These are phyloP conservation scores for Apostasia ramifera DNA, from an alignment of 106 monocot genomes.

Conservation along the genomic window DNA sequence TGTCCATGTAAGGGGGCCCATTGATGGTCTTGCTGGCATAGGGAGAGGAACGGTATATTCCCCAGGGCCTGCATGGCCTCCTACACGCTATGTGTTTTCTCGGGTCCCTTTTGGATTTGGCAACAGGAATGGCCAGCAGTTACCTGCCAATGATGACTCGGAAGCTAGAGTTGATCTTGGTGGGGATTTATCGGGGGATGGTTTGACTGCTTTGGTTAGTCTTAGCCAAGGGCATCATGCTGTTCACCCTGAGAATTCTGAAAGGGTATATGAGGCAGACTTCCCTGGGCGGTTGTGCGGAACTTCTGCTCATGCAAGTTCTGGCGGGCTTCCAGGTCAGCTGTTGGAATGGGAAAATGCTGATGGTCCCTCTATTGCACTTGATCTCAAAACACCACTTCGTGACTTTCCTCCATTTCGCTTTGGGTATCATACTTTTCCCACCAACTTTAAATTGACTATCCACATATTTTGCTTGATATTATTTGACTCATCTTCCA, in stretches of 20 bases:
- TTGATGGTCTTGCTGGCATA: slow-evolving; percentile 96
- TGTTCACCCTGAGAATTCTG: slow-evolving; percentile 47
- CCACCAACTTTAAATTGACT: neutral
- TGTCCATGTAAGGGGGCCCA: slow-evolving; percentile 70
- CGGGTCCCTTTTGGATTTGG: slow-evolving; percentile 81
- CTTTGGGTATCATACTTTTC: slow-evolving; percentile 57
- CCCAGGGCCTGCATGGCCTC: slow-evolving; percentile 69
- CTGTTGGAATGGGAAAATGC: slow-evolving; percentile 72
- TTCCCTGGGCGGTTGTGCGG: slow-evolving; percentile 26
- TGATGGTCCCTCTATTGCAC: slow-evolving; percentile 63
- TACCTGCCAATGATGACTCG: slow-evolving; percentile 70
- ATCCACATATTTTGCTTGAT: no score
- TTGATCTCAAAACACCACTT: slow-evolving; percentile 89
- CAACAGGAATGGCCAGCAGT: slow-evolving; percentile 73
- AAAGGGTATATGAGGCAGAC: slow-evolving; percentile 46
- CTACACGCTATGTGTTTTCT: slow-evolving; percentile 91
- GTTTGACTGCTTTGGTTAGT: slow-evolving; percentile 86
- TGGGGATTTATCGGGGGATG: slow-evolving; percentile 80
- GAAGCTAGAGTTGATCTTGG: slow-evolving; percentile 68
- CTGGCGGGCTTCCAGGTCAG: slow-evolving; percentile 50
- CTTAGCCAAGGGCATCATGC: slow-evolving; percentile 59
- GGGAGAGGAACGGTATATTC: slow-evolving; percentile 78
- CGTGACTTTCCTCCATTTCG: slow-evolving; percentile 87
- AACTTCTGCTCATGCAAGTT: slow-evolving; percentile 23
- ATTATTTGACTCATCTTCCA: no score